These are phyloP conservation scores for Trametes elegans DNA, from an alignment of 768 basidiomycete species.

Conservation along the genomic window DNA sequence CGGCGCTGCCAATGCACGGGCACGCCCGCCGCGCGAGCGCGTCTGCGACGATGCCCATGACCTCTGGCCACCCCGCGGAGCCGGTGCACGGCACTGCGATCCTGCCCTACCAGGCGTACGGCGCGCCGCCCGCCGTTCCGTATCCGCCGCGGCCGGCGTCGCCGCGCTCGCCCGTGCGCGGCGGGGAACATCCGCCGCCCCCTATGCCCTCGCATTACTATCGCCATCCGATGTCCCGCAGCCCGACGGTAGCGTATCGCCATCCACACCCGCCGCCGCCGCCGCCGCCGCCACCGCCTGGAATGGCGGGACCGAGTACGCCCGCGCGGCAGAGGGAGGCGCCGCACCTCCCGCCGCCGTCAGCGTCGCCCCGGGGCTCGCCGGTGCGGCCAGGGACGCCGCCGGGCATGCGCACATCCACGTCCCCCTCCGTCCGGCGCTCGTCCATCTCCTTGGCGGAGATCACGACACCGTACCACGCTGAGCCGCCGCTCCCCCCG, in stretches of 20 bases:
- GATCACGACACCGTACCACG: slow-evolving; percentile 39
- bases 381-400: background rate
- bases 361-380: slow-evolving; percentile 1
- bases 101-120: slow-evolving; percentile 25
- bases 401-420: background rate
- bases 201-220: too few relatives aligned
- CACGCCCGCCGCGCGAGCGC: too few relatives aligned
- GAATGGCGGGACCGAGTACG: background rate
- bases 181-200: slow-evolving; percentile 20
- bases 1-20: too few relatives aligned
- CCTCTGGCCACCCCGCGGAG: slow-evolving; percentile 22
- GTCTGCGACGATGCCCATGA: slow-evolving; percentile 23
- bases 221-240: background rate
- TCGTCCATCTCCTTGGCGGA: slow-evolving; percentile 41
- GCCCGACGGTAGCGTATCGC: slow-evolving; percentile 5
- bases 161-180: slow-evolving; percentile 19
- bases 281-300: background rate
- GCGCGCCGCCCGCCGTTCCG: slow-evolving; percentile 2
- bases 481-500: slow-evolving; percentile 7
- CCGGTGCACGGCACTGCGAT: slow-evolving; percentile 24
- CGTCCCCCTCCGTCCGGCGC: slow-evolving; percentile 33
- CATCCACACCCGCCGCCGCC: background rate
- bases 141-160: slow-evolving; percentile 15
- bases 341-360: background rate
- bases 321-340: too few relatives aligned